Percentiles rank a stretch among this genome's conserved stretches.
These are phyloP conservation scores for Thelephora terrestris DNA, from an alignment of 1,284 basidiomycete genomes.

Conservation along the genomic window DNA sequence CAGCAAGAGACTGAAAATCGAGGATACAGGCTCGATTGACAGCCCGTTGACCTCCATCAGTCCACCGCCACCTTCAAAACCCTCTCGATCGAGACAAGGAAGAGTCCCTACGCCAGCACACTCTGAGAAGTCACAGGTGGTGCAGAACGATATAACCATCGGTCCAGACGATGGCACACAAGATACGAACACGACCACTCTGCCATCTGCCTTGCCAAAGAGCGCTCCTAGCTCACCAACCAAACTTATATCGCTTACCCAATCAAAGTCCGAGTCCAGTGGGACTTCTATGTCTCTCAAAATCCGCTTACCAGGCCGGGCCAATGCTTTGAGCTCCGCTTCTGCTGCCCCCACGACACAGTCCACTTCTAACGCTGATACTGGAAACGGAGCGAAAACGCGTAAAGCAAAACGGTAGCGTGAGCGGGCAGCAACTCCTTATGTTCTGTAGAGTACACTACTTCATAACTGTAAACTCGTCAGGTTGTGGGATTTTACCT, in stretches of 20 bases:
- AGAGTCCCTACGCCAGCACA: too few relatives aligned
- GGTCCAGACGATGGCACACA: neutral
- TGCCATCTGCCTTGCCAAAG: slow-evolving; percentile 4
- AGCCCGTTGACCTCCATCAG: neutral
- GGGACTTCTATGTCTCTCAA: slow-evolving; percentile 36
- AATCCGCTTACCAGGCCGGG: slow-evolving; percentile 45
- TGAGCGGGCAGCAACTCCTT: too few relatives aligned
- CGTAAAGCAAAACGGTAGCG: too few relatives aligned
- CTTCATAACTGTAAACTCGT: too few relatives aligned
- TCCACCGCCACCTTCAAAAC: too few relatives aligned
- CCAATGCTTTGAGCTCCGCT: slow-evolving; percentile 11
- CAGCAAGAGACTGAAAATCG: neutral
- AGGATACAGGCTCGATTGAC: neutral
- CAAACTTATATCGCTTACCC: too few relatives aligned
- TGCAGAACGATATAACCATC: neutral
- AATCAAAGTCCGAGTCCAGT: neutral
- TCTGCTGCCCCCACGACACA: slow-evolving; percentile 8
- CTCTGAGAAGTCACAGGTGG: neutral
- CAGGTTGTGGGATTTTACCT: too few relatives aligned
- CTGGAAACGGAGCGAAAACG: too few relatives aligned
- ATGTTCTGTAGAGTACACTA: too few relatives aligned
- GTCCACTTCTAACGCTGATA: too few relatives aligned
- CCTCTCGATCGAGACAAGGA: too few relatives aligned
- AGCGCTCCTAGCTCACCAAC: too few relatives aligned
- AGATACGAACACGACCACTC: slow-evolving; percentile 8